Evolutionary conservation across 768 basidiomycete genomes (phyloP), one percentile per base, ranked within the genome.

Genomic region (Rickenella mellea): DNA sequence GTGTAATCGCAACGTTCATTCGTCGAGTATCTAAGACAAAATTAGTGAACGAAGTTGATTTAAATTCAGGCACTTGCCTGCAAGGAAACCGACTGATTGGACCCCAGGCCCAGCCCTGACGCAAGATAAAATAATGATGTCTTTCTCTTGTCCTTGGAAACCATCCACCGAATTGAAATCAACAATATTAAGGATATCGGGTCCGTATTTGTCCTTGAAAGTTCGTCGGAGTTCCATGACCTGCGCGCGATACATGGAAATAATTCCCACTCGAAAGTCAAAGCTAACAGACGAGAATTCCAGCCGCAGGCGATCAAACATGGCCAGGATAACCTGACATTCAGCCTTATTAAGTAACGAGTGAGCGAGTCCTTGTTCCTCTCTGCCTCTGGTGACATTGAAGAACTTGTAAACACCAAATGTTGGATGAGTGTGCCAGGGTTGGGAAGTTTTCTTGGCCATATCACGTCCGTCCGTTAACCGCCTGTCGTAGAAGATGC

Each of bases 1-100:
- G 80, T n/a, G 94, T 99, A 20, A 99, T 65, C 22, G 93, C 93
- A n/a, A 99, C 94, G 60, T 99, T 98, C 87, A 98, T 94, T 32
- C 94, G 82, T 32, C 93, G 80, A 17, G 71, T 59, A 59, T 94
- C 86, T 78, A 44, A 27, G 35, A 10, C 20, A 22, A 27, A 9
- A 27, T 21, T 10, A 36, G 20, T 22, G 11, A 14, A 8, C 2
- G 24, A 21, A 27, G 19, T 36, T 44, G 12, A 19, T n/a, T 12
- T 10, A 44, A n/a, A 37, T 28, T 25, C 33, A 36, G 41, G 45
- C 48, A 41, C 47, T 52, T 50, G 82, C 87, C 91, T 50, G 79
- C 73, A 52, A 98, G 72, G 68, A 98, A 98, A 45, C 96, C 96
- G 42, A 98, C 77, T 0, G 68, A 76, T 44, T 74, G 71, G 15